Base-by-base conservation (phyloP, 2,329 filamentous ascomycete species). In the Colletotrichum chrysophilum region DNA sequence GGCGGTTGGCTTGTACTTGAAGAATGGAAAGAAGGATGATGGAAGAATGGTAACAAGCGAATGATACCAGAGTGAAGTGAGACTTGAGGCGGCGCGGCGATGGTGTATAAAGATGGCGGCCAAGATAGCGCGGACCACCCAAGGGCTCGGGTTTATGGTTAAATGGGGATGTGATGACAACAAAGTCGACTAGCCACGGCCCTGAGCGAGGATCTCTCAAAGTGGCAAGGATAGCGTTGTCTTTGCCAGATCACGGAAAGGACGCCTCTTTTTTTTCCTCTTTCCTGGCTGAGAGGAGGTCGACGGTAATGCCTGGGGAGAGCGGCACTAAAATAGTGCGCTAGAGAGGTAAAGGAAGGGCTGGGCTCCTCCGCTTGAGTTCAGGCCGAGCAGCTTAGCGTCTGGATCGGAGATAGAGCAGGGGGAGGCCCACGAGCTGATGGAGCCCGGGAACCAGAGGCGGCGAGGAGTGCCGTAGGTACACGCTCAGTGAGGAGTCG, bases 291-390 rank as follows among this genome's bases (percentile, higher is more conserved):
- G 69, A 74, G 68, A 32, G 61, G 58, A 70, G 69, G 69, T 76
- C 67, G 73, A 66, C 43, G 70, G 74, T 71, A 70, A 43, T 69
- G 77, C 71, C 75, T 78, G 77, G 77, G 77, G 77, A 78, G 69
- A 73, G 71, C 71, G 75, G 66, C 75, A 78, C 77, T 78, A 78
- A 78, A 78, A 78, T 78, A 78, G 77, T 72, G 75, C 77, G 77
- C 77, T 78, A 78, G 66, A 58, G 66, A 26, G 71, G 71, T 43
- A 71, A 68, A 69, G 75, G 77, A 77, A 76, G 75, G 77, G 77
- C 77, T 78, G 76, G 76, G 70, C 76, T 78, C 36, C 71, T 70
- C 71, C 73, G 56, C 70, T 38, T 70, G 61, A 74, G 66, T 75
- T 76, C 76, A 73, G 75, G 73, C 75, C 75, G 77, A 77, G 77